A percentile compares a stretch with the other conserved stretches of the same genome.
Evolutionary conservation across 352 stramenopile genomes (phyloP).

Genomic region (Peronospora destructor): DNA sequence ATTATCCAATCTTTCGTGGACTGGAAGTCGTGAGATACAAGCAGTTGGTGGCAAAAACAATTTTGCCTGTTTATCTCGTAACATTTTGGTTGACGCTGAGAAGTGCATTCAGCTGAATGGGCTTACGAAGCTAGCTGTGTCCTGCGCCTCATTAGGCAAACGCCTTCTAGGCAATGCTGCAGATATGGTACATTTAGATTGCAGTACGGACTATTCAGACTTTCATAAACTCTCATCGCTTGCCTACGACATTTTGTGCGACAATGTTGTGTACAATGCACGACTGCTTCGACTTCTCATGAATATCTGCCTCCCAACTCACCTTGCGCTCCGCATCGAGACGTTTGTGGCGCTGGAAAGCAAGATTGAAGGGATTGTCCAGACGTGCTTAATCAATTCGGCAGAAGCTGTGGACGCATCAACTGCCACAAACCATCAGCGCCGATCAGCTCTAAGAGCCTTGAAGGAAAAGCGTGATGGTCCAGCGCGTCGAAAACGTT

Average conservation of each 20-base stretch:
- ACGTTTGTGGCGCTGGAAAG: conserved; percentile 27
- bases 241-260: conserved; percentile 48
- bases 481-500: conserved; percentile 19
- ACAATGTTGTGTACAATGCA: conserved; percentile 58
- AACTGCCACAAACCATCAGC: not conserved
- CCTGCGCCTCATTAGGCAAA: conserved; percentile 34
- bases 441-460: conserved; percentile 6
- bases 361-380: conserved; percentile 38
- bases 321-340: conserved; percentile 17
- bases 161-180: conserved; percentile 30
- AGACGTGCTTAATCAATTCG: conserved; percentile 32
- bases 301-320: conserved; percentile 30
- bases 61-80: conserved; percentile 26
- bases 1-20: conserved; percentile 11
- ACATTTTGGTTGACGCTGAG: conserved; percentile 35
- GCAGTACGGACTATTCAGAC: conserved; percentile 2
- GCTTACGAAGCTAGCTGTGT: conserved; percentile 40
- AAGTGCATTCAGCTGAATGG: conserved; percentile 24
- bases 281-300: conserved; percentile 49
- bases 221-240: conserved; percentile 17
- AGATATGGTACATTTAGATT: conserved; percentile 6
- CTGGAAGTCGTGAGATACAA: conserved; percentile 1
- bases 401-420: not conserved
- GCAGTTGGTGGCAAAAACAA: conserved; percentile 7
- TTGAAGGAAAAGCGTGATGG: conserved; percentile 1